A percentile compares a stretch with the other conserved stretches of the same genome.
Conservation (phyloP, 441 rosid genomes). For the Bruguiera hainesii region DNA sequence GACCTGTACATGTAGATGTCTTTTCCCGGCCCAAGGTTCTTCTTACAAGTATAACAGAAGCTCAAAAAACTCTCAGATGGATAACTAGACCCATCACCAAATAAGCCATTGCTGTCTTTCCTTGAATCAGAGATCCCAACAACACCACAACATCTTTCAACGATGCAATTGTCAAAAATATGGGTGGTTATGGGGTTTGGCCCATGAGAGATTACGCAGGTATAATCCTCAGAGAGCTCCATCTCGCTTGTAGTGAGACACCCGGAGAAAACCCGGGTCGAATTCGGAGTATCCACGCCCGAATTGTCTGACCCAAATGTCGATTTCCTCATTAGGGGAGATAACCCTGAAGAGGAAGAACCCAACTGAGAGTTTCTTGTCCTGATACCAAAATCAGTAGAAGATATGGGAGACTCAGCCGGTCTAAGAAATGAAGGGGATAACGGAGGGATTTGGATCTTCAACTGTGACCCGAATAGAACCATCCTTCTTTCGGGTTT, state of each 20-base stretch:
- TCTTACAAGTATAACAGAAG: conserved; percentile 69
- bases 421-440: conserved; percentile 27
- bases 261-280: conserved; percentile 40
- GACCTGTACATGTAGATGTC: conserved; percentile 94
- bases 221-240: conserved; percentile 89
- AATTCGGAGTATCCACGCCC: conserved; percentile 27
- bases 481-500: conserved; percentile 52
- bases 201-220: conserved; percentile 81
- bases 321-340: conserved; percentile 33
- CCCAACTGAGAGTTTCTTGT: conserved; percentile 48
- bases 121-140: conserved; percentile 25
- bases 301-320: conserved; percentile 22
- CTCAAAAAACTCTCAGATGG: conserved; percentile 62
- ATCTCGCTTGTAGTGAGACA: conserved; percentile 59
- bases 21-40: conserved; percentile 67
- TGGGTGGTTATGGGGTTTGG: conserved; percentile 80
- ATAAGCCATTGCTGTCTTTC: conserved; percentile 20
- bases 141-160: conserved; percentile 60
- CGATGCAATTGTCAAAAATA: conserved; percentile 73
- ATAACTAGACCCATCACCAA: conserved; percentile 20
- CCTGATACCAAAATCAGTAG: conserved; percentile 59
- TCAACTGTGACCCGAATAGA: conserved; percentile 73
- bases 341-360: conserved; percentile 29
- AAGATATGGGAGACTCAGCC: conserved; percentile 43
- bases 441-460: conserved; percentile 67